Evolutionary conservation across 306 rosid genomes (phyloP), one percentile per base, ranked within the genome.

Genomic region (Quillaja saponaria): DNA sequence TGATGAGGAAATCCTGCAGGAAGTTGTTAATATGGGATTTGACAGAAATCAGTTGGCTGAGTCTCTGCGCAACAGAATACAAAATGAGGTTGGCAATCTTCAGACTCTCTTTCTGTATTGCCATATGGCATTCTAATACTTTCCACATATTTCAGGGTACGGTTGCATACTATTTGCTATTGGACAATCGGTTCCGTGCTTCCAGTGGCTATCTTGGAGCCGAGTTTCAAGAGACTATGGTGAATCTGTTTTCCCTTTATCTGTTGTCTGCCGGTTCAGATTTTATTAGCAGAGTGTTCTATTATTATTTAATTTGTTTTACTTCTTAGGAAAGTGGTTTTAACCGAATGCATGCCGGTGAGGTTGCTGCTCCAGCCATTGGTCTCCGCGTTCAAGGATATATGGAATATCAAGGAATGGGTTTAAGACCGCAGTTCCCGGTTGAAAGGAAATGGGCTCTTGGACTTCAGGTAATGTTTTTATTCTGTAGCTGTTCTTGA

Each of bases 371-470:
- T 73, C 78, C 95, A 61, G 83, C 80, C 64, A 83, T 80, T 67
- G 94, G 83, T 34, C 92, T 79, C 80, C 96, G 85, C 71, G 41
- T 74, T 72, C 69, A 83, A 14, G 95, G 92, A 28, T 86, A 72
- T 71, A 68, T 82, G 79, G 87, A 87, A 21, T 80, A 78, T 73
- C 95, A 84, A 74, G 96, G 83, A 47, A 58, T 63, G 51, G 92
- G 83, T 31, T 14, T 75, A 51, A 76, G 84, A 63, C 86, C 78
- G 48, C 96, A 86, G 72, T 72, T 74, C 55, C 95, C 90, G n/a
- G 85, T 49, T 66, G 91, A 91, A 77, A 83, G 92, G 58, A 91
- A 86, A 72, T 88, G 98, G 98, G 95, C 98, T 71, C 98, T 91
- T 67, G 96, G 98, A 57, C 96, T 91, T 77, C 96, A 91, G 96